Percentiles rank a stretch among this genome's conserved stretches.
phyloP scores from a whole-genome alignment of 305 asterid species.

The Nicotiana rustica region DNA sequence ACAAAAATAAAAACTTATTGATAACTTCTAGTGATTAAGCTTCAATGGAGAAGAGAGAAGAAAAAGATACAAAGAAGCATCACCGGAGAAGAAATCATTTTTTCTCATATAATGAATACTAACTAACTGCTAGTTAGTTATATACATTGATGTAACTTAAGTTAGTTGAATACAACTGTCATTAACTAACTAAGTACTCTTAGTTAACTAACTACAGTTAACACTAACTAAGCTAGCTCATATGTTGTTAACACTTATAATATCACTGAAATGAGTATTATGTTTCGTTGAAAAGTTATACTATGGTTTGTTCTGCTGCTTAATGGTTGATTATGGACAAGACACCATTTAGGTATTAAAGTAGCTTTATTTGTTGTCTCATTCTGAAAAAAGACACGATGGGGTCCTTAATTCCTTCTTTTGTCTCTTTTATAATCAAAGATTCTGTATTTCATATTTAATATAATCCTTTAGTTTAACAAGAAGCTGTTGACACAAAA shows the following conservation, averaged over 20 bases:
- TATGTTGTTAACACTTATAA: neutral
- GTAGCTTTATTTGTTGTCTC: constrained; percentile 23
- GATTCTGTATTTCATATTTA: neutral
- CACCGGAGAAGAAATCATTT: too few relatives aligned
- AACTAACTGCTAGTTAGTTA: too few relatives aligned
- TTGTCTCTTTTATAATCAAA: neutral
- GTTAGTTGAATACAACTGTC: too few relatives aligned
- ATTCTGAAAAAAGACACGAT: neutral
- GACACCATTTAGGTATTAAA: constrained; percentile 31
- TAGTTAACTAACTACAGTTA: too few relatives aligned
- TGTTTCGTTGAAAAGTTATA: neutral
- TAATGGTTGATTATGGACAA: constrained; percentile 24
- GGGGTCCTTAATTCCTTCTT: constrained; percentile 24
- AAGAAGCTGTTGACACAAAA: neutral
- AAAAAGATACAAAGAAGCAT: too few relatives aligned
- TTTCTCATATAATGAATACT: too few relatives aligned
- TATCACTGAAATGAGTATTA: neutral
- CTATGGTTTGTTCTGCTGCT: neutral
- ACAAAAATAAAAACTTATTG: neutral
- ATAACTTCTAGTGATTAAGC: too few relatives aligned
- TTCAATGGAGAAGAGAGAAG: too few relatives aligned
- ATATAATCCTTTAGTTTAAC: neutral
- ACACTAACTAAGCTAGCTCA: too few relatives aligned
- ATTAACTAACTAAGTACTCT: too few relatives aligned
- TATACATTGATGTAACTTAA: too few relatives aligned